Conservation (phyloP, 192 early-diverging fungal genomes). For the Coemansia pectinata region DNA sequence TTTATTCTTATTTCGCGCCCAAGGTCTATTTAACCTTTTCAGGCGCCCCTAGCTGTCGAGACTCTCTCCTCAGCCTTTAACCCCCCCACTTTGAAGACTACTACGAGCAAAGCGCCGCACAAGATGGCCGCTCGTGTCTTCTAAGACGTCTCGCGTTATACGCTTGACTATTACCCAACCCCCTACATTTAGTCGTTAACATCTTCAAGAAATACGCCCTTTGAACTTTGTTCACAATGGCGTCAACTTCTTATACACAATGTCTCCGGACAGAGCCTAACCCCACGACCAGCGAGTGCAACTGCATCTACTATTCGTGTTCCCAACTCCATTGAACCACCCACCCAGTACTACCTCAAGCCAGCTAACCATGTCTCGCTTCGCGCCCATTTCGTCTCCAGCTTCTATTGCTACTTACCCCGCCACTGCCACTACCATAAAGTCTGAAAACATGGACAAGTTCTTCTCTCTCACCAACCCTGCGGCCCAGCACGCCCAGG, state of each 20-base stretch:
- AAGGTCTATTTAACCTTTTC: constrained; percentile 13
- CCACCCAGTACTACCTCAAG: not conserved
- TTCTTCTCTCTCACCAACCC: constrained; percentile 33
- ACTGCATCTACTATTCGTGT: constrained; percentile 55
- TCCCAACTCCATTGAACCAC: constrained; percentile 32
- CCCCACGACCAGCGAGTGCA: constrained; percentile 38
- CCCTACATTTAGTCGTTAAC: constrained; percentile 20
- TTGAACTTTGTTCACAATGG: constrained; percentile 55
- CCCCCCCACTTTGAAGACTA: constrained; percentile 39
- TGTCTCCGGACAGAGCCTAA: constrained; percentile 52
- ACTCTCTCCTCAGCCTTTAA: constrained; percentile 23
- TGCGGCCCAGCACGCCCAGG: constrained; percentile 24
- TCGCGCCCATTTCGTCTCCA: constrained; percentile 22
- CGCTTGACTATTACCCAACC: constrained; percentile 28
- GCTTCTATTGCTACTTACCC: constrained; percentile 13
- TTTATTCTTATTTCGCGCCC: constrained; percentile 27
- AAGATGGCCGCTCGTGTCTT: constrained; percentile 57
- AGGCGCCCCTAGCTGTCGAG: constrained; percentile 25
- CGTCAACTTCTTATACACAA: constrained; percentile 36
- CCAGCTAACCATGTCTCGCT: constrained; percentile 34
- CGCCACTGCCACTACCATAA: constrained; percentile 13
- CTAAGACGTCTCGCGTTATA: constrained; percentile 45
- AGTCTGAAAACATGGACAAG: constrained; percentile 45
- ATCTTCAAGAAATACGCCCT: constrained; percentile 22
- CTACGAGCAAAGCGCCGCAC: constrained; percentile 39